Evolutionary conservation across 75 land plant genomes (phyloP), one percentile per base, ranked within the genome.

Genomic region (Ceratopteris richardii): DNA sequence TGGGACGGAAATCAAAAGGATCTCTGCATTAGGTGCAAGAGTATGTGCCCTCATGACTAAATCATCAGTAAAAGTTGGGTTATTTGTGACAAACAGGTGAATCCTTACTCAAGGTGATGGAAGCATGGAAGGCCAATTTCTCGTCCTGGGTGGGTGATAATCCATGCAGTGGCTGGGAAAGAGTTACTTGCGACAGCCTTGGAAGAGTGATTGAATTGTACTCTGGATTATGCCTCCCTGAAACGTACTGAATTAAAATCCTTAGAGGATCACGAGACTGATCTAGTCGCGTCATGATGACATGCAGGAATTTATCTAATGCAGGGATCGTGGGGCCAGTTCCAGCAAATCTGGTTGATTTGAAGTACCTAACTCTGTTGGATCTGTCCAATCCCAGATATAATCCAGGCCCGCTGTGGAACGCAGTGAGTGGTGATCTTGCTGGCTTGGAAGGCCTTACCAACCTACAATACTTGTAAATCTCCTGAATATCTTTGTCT

Each of bases 391-490:
- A 46, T 14, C 22, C 50, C 50, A 21, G 50, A 46, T 18, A 46
- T n/a, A 21, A 46, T 18, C 4, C 18, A n/a, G 14, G 22, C 12
- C 17, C 50, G 4, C 3, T 9, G 9, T 2, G 5, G 18, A 46
- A 46, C 14, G 22, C 18, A 17, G 22, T 46, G 18, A 46, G 22
- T 14, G 50, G 50, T 2, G 22, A 46, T 21, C 50, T 46, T n/a
- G 5, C 50, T 18, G 12, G 13, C 18, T 46, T 46, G 14, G 13
- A 46, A 46, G 50, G 50, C 22, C 50, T 46, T 17, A 46, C 14
- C 50, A 4, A 46, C 17, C 50, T 46, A 5, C 50, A 46, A 46
- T 6, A n/a, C 22, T 46, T 46, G 50, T 46, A 46, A 46, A 33
- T 3, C 37, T 33, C 37, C 37, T 33, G 37, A 3, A 3, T 4